These are phyloP conservation scores for Cyberlindnera galapagoensis DNA, from an alignment of 805 yeast genomes.

Conservation along the genomic window DNA sequence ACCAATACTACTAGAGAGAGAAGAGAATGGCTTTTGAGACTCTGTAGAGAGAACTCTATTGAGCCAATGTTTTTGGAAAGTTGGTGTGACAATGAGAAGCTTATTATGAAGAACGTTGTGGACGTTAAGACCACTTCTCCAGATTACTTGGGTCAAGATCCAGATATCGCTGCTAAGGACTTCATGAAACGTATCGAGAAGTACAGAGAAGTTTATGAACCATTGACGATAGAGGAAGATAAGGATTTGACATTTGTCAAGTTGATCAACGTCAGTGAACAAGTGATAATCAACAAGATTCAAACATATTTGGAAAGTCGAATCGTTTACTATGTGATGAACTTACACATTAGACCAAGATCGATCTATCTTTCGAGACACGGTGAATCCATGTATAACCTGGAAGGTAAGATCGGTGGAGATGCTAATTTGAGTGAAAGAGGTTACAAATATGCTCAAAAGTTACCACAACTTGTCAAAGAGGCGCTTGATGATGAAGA, in stretches of 20 bases:
- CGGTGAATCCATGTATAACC: constrained; percentile 88
- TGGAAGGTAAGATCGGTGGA: constrained; percentile 95
- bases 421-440: constrained; percentile 81
- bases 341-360: constrained; percentile 87
- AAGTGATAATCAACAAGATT: constrained; percentile 81
- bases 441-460: constrained; percentile 77
- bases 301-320: constrained; percentile 86
- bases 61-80: constrained; percentile 92
- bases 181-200: constrained; percentile 65
- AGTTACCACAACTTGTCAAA: constrained; percentile 69
- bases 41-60: constrained; percentile 58
- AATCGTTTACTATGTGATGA: constrained; percentile 94
- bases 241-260: constrained; percentile 76
- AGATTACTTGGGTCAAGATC: constrained; percentile 36
- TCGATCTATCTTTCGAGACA: constrained; percentile 92
- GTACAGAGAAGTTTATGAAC: constrained; percentile 71
- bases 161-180: constrained; percentile 67
- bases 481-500: constrained; percentile 39
- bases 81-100: constrained; percentile 77
- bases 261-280: constrained; percentile 80
- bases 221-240: constrained; percentile 55
- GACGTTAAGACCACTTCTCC: constrained; percentile 72
- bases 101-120: constrained; percentile 69
- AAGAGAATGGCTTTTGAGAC: constrained; percentile 54
- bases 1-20: constrained; percentile 78